Percentiles rank a stretch among this genome's conserved stretches.
These are phyloP conservation scores for Oryza nivara DNA, from an alignment of 176 grass and related monocot genomes.

Conservation along the genomic window DNA sequence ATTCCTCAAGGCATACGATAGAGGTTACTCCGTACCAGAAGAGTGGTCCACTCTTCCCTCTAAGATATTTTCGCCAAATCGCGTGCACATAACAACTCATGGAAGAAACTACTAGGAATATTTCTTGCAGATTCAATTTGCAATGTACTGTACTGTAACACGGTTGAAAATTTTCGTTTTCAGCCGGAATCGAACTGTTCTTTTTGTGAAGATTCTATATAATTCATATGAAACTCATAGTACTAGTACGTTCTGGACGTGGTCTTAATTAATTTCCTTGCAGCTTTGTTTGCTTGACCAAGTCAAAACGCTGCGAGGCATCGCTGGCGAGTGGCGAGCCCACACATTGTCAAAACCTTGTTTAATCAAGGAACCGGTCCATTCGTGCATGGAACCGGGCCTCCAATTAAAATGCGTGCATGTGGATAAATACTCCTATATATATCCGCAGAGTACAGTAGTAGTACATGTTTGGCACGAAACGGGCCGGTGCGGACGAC, in stretches of 20 bases:
- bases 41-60: not conserved
- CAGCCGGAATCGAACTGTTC: not conserved
- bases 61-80: not conserved
- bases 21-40: not conserved
- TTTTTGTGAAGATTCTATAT: not conserved
- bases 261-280: not conserved
- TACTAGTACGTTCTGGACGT: not conserved
- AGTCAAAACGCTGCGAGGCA: slow-evolving; percentile 16
- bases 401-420: not conserved
- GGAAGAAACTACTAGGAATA: not conserved
- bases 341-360: slow-evolving; percentile 11
- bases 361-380: slow-evolving; percentile 34
- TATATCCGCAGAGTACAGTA: not conserved
- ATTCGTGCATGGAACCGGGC: not conserved
- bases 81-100: not conserved
- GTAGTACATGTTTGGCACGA: not conserved
- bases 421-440: slow-evolving; percentile 8
- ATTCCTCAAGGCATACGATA: not conserved
- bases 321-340: not conserved
- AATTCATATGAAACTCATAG: not conserved
- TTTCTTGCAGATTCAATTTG: not conserved
- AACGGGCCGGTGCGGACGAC: not conserved
- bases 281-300: not conserved
- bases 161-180: not conserved
- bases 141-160: not conserved